These are phyloP conservation scores for Lotmaria passim DNA, from an alignment of 208 protist species.

Conservation along the genomic window DNA sequence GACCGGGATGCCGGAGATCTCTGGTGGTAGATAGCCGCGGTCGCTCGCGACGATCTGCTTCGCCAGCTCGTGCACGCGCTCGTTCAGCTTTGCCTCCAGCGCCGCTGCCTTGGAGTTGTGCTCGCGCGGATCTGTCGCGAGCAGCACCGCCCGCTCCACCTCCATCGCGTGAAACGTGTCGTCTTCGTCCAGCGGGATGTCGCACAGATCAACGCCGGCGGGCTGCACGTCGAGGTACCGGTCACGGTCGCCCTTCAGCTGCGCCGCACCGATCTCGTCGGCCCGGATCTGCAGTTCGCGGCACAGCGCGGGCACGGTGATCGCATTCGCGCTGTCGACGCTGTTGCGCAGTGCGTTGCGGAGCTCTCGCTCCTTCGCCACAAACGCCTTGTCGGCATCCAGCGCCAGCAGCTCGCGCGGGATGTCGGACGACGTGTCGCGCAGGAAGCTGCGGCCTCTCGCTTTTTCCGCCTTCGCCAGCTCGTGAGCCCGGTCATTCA, in stretches of 20 bases:
- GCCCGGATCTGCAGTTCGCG: constrained; percentile 54
- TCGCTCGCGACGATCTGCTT: constrained; percentile 39
- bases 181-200: constrained; percentile 70
- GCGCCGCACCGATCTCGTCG: constrained; percentile 47
- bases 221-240: constrained; percentile 59
- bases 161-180: constrained; percentile 50
- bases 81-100: constrained; percentile 64
- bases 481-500: constrained; percentile 69
- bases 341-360: constrained; percentile 24
- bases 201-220: constrained; percentile 58
- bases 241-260: constrained; percentile 56
- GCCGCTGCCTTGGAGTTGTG: constrained; percentile 6
- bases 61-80: constrained; percentile 56
- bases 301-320: constrained; percentile 35
- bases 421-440: constrained; percentile 50
- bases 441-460: constrained; percentile 55
- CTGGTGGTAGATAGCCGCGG: constrained; percentile 49
- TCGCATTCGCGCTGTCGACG: constrained; percentile 33
- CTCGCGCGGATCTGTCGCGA: constrained; percentile 37
- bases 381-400: constrained; percentile 54
- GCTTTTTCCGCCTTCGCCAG: constrained; percentile 61
- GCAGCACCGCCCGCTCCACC: constrained; percentile 64
- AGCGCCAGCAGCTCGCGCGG: constrained; percentile 50
- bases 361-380: constrained; percentile 55
- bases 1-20: constrained; percentile 68